phyloP scores from a whole-genome alignment of 306 rosid species.

The Cucurbita moschata region DNA sequence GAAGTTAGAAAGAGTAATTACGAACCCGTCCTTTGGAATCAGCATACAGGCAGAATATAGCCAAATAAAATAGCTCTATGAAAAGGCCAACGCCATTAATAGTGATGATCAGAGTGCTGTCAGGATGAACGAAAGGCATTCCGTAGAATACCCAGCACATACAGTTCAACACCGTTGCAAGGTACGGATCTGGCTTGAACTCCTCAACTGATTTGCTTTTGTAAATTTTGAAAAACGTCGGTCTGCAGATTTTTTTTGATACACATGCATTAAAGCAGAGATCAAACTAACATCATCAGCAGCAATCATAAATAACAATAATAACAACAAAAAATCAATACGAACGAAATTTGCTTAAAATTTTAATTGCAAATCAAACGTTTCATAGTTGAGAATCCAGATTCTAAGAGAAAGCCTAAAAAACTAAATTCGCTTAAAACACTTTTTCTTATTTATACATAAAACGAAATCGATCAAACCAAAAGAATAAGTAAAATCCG shows the following conservation, averaged over 20 bases:
- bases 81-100: slow-evolving; percentile 27
- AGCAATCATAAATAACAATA: too few species aligned
- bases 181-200: slow-evolving; percentile 19
- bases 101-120: background rate
- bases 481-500: too few species aligned
- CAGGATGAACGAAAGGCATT: slow-evolving; percentile 41
- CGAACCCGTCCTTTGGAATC: background rate
- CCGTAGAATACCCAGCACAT: slow-evolving; percentile 62
- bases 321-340: too few species aligned
- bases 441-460: too few species aligned
- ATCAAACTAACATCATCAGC: too few species aligned
- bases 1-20: background rate
- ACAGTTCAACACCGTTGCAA: slow-evolving; percentile 23
- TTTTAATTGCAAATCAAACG: too few species aligned
- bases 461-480: too few species aligned
- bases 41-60: background rate
- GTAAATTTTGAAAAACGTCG: slow-evolving; percentile 13
- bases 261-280: too few species aligned
- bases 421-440: too few species aligned
- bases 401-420: too few species aligned
- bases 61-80: slow-evolving; percentile 20
- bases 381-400: too few species aligned
- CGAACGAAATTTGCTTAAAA: too few species aligned
- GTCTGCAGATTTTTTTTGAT: background rate
- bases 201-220: slow-evolving; percentile 26